Conservation (phyloP, 2,329 filamentous ascomycete genomes). For the Neonectria sp. region DNA sequence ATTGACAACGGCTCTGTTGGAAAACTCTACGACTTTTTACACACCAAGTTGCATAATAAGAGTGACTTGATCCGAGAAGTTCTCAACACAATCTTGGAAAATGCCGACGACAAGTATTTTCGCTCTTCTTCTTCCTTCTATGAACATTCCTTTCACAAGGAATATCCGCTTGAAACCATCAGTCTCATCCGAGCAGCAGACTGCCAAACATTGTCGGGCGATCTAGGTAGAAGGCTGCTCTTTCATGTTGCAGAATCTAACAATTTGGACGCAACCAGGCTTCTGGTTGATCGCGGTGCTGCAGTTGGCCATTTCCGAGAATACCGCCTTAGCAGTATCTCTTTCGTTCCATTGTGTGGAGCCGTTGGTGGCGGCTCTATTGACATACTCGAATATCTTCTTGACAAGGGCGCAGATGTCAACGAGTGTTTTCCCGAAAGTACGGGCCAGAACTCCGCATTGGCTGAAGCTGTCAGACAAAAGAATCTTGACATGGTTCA, state of each 20-base stretch:
- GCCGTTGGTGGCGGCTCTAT: not conserved
- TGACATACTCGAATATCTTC: not conserved
- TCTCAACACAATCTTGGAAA: not conserved
- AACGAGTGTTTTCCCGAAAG: not conserved
- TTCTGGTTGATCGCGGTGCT: not conserved
- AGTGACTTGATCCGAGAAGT: not conserved
- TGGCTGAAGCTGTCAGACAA: not conserved
- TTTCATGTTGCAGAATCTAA: not conserved
- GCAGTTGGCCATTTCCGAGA: not conserved
- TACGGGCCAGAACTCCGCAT: not conserved
- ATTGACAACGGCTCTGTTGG: not conserved
- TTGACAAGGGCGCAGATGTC: constrained; percentile 1
- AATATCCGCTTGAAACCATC: not conserved
- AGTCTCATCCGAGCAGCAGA: constrained; percentile 1
- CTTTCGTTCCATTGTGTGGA: not conserved
- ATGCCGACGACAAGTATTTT: too few species aligned
- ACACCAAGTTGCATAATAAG: fast-evolving
- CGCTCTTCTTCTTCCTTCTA: too few species aligned
- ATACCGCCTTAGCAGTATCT: too few species aligned
- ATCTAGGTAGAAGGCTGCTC: not conserved
- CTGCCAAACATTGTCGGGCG: not conserved
- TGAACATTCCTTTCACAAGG: not conserved
- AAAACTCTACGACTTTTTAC: not conserved
- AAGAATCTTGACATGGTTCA: not conserved
- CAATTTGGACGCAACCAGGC: not conserved